Conservation (phyloP, 371 early-diverging fungal genomes). For the Catenaria anguillulae region DNA sequence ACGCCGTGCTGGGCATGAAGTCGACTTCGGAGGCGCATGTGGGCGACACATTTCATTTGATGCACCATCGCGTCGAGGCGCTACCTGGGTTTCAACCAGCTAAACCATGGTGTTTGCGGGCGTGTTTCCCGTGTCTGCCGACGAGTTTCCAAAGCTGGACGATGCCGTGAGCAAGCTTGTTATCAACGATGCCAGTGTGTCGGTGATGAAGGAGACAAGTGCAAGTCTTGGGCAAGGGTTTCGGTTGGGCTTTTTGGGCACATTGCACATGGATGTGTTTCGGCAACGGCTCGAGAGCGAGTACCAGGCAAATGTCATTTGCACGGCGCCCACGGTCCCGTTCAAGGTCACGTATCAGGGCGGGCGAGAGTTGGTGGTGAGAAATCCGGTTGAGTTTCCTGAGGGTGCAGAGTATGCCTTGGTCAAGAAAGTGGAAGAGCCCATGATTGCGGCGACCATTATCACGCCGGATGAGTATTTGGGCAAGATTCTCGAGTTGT, state of each 20-base stretch:
- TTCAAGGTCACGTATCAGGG: conserved; percentile 52
- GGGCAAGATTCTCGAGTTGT: conserved; percentile 78
- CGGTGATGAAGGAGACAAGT: conserved; percentile 74
- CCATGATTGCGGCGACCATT: conserved; percentile 80
- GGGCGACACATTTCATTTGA: conserved; percentile 87
- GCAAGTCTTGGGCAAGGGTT: conserved; percentile 89
- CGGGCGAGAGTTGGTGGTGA: conserved; percentile 41
- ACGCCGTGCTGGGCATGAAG: conserved; percentile 83
- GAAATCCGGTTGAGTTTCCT: conserved; percentile 88
- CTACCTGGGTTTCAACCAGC: conserved; percentile 87
- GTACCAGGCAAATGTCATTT: conserved; percentile 76
- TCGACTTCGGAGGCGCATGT: conserved; percentile 77
- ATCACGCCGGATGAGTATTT: conserved; percentile 84
- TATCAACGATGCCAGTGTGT: conserved; percentile 85
- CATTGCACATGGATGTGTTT: conserved; percentile 95
- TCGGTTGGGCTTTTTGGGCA: conserved; percentile 85
- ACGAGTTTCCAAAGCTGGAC: conserved; percentile 68
- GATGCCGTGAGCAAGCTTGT: conserved; percentile 84
- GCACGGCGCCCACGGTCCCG: conserved; percentile 86
- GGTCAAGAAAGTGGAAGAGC: conserved; percentile 63
- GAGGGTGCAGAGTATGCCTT: conserved; percentile 49
- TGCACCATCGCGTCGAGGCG: conserved; percentile 40
- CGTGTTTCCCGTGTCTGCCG: conserved; percentile 78
- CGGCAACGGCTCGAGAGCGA: conserved; percentile 88
- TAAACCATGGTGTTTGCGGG: conserved; percentile 90